Conservation (phyloP, 345 rosid genomes). For the Acer saccharum region DNA sequence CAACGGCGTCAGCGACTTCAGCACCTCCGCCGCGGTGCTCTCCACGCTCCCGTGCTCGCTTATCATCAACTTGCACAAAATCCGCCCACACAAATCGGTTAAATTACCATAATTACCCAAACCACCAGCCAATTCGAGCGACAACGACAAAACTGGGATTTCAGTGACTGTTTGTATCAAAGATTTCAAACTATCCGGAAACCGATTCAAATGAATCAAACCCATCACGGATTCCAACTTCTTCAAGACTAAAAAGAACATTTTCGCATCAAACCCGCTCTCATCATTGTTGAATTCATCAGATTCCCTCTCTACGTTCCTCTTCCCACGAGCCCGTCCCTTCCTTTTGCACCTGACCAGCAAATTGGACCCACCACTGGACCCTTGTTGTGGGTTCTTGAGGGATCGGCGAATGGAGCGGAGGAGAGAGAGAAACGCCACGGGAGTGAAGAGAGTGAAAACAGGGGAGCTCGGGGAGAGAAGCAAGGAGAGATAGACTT, state of each 20-base stretch:
- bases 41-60: slow-evolving; percentile 68
- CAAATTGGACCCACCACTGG: background rate
- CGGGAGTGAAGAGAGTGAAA: slow-evolving; percentile 75
- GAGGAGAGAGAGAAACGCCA: slow-evolving; percentile 70
- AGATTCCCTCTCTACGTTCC: slow-evolving; percentile 14
- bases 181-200: slow-evolving; percentile 78
- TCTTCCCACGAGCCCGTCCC: slow-evolving; percentile 28
- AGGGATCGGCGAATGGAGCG: slow-evolving; percentile 69
- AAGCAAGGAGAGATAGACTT: slow-evolving; percentile 60
- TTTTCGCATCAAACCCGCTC: slow-evolving; percentile 40
- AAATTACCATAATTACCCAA: slow-evolving; percentile 36
- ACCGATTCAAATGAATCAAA: slow-evolving; percentile 75
- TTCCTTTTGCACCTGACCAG: slow-evolving; percentile 13
- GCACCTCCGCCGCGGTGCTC: slow-evolving; percentile 64
- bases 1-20: slow-evolving; percentile 63
- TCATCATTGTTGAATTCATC: slow-evolving; percentile 28
- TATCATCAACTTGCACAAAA: slow-evolving; percentile 53
- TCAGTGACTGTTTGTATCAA: slow-evolving; percentile 69
- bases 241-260: slow-evolving; percentile 49
- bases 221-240: slow-evolving; percentile 52
- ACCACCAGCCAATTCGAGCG: slow-evolving; percentile 39
- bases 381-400: slow-evolving; percentile 34
- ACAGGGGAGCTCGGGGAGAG: slow-evolving; percentile 71
- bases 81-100: slow-evolving; percentile 50
- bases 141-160: slow-evolving; percentile 51